Conservation (phyloP, 1,284 basidiomycete species). For the Porodaedalea pini region DNA sequence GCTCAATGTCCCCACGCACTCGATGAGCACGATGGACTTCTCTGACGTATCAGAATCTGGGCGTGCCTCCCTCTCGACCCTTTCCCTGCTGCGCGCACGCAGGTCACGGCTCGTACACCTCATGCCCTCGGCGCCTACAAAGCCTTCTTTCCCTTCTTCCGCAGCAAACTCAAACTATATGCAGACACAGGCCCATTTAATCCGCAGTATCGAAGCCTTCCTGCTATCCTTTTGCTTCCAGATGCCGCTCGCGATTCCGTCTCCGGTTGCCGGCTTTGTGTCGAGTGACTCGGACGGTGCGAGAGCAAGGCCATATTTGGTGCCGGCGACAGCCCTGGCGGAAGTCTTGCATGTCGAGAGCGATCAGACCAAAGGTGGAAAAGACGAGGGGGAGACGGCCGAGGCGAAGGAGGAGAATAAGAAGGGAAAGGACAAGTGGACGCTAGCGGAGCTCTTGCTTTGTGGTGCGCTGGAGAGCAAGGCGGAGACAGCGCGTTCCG, state of each 20-base stretch:
- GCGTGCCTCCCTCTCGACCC: not conserved
- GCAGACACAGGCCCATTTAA: conserved; percentile 28
- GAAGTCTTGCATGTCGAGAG: conserved; percentile 25
- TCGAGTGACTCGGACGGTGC: conserved; percentile 23
- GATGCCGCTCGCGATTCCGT: not conserved
- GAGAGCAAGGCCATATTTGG: conserved; percentile 33
- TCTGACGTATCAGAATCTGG: not conserved
- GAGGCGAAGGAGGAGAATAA: conserved; percentile 19
- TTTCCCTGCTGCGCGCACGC: conserved; percentile 12
- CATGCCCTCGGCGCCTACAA: conserved; percentile 24
- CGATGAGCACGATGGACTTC: not conserved
- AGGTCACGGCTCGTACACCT: conserved; percentile 34
- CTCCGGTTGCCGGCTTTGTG: not conserved
- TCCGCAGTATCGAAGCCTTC: conserved; percentile 37
- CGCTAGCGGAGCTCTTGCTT: conserved; percentile 36
- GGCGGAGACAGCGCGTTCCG: not conserved
- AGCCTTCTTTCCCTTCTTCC: not conserved
- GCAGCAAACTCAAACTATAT: not conserved
- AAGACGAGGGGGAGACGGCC: not conserved
- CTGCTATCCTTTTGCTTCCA: conserved; percentile 32
- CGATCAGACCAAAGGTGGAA: not conserved
- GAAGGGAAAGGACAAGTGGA: conserved; percentile 27
- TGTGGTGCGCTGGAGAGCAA: conserved; percentile 33
- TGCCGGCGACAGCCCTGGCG: conserved; percentile 32
- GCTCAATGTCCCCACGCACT: not conserved